Conservation (phyloP, 2,329 filamentous ascomycete species). For the Ceratocystis ficicola region DNA sequence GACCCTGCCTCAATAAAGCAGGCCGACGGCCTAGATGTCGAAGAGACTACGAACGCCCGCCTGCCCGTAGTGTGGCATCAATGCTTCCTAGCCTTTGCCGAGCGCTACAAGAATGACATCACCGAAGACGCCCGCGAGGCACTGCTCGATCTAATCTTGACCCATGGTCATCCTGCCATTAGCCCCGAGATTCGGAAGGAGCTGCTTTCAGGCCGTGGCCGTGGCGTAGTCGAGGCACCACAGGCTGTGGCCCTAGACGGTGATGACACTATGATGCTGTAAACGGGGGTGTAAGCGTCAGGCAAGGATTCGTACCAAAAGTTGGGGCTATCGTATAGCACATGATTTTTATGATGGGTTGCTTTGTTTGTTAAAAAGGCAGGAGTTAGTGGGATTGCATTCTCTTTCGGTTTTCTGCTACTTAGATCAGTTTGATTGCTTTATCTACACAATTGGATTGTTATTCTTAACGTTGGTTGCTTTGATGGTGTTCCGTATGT, state of each 20-base stretch:
- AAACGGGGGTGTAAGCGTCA: background rate
- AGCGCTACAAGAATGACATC: conserved; percentile 90
- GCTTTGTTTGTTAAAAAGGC: conserved; percentile 20
- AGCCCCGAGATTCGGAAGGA: conserved; percentile 85
- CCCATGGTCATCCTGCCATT: conserved; percentile 75
- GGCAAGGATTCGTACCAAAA: conserved; percentile 19
- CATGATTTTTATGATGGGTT: conserved; percentile 22
- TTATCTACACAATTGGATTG: background rate
- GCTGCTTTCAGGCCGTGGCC: conserved; percentile 71
- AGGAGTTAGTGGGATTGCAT: conserved; percentile 20
- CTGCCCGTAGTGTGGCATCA: conserved; percentile 96
- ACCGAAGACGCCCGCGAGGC: conserved; percentile 91
- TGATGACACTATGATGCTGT: conserved; percentile 75
- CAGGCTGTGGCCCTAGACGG: conserved; percentile 50
- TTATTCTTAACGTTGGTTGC: background rate
- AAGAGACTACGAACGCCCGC: conserved; percentile 45
- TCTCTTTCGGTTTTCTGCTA: conserved; percentile 11
- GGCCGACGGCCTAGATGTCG: conserved; percentile 40
- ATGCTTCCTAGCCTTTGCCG: conserved; percentile 79
- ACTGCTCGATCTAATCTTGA: conserved; percentile 72
- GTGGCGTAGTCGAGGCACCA: conserved; percentile 48
- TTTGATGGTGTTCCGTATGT: background rate
- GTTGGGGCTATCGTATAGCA: conserved; percentile 19
- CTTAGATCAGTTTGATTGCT: conserved; percentile 14
- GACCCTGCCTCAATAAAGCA: conserved; percentile 46